A percentile compares a stretch with the other conserved stretches of the same genome.
Evolutionary conservation across 2,329 filamentous ascomycete species (phyloP).

Genomic region (Xylariaceae sp.): DNA sequence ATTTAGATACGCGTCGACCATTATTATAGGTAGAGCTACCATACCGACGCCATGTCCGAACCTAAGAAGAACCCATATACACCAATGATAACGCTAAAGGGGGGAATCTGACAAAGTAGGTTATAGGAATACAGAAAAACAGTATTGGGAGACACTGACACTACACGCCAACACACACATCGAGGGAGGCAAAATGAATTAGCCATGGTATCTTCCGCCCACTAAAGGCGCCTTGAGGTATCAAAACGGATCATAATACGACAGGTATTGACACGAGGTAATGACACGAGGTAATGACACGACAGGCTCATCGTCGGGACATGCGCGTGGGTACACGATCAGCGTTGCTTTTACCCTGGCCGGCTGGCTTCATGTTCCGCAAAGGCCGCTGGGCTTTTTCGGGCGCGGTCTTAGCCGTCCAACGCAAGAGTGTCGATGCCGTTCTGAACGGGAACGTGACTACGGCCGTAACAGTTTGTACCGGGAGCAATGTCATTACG

Average conservation of each 20-base stretch:
- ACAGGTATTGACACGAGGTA: no score
- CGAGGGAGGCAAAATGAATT: background rate
- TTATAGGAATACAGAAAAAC: background rate
- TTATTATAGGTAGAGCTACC: background rate
- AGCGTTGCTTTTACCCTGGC: conserved; percentile 17
- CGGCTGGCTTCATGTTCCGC: conserved; percentile 19
- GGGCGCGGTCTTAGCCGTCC: conserved; percentile 28
- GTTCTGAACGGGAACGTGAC: conserved; percentile 41
- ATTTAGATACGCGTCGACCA: background rate
- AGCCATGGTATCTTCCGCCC: conserved; percentile 5
- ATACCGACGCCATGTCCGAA: background rate
- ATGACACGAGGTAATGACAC: background rate
- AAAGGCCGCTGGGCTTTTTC: conserved; percentile 26
- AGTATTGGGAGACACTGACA: background rate
- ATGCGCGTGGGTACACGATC: conserved; percentile 28
- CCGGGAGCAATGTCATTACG: conserved; percentile 37
- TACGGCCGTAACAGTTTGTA: conserved; percentile 37
- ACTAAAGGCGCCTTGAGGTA: background rate
- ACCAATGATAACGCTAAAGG: background rate
- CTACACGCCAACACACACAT: background rate
- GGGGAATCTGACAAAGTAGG: background rate
- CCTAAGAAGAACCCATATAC: background rate
- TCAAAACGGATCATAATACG: conserved; percentile 1
- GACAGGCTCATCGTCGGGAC: conserved; percentile 20
- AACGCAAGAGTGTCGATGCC: conserved; percentile 31